A percentile compares a stretch with the other conserved stretches of the same genome.
Evolutionary conservation across 306 rosid species (phyloP).

Genomic region (Vicia sativa): DNA sequence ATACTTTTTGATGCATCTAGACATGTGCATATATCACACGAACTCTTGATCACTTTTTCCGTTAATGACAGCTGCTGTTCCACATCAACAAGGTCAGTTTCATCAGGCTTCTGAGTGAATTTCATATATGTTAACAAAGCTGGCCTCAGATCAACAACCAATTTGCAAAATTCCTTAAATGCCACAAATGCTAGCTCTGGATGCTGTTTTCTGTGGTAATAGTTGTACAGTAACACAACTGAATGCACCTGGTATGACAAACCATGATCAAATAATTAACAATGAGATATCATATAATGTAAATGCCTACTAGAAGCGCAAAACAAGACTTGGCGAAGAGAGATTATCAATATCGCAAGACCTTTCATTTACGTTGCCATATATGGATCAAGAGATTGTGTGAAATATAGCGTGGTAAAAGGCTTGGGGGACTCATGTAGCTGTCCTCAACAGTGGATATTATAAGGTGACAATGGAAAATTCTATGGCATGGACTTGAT

Average conservation of each 20-base stretch:
- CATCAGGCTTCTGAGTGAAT: conserved; percentile 48
- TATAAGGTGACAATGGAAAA: neutral
- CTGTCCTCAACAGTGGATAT: neutral
- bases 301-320: neutral
- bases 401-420: neutral
- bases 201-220: conserved; percentile 64
- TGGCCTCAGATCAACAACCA: conserved; percentile 62
- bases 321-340: neutral
- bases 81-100: conserved; percentile 48
- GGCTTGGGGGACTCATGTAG: neutral
- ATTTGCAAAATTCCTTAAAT: conserved; percentile 66
- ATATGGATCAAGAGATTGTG: conserved; percentile 8
- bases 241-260: conserved; percentile 61
- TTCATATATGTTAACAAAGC: conserved; percentile 57
- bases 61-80: conserved; percentile 60
- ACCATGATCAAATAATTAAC: neutral
- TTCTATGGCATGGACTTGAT: neutral
- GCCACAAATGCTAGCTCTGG: conserved; percentile 58
- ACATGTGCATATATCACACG: conserved; percentile 57
- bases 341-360: conserved; percentile 3
- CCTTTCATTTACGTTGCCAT: conserved; percentile 7
- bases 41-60: conserved; percentile 59
- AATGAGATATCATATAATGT: neutral
- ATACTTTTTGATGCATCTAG: conserved; percentile 59
- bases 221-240: conserved; percentile 74